Conservation (phyloP, 1,284 basidiomycete species). For the Pterulicium gracile region DNA sequence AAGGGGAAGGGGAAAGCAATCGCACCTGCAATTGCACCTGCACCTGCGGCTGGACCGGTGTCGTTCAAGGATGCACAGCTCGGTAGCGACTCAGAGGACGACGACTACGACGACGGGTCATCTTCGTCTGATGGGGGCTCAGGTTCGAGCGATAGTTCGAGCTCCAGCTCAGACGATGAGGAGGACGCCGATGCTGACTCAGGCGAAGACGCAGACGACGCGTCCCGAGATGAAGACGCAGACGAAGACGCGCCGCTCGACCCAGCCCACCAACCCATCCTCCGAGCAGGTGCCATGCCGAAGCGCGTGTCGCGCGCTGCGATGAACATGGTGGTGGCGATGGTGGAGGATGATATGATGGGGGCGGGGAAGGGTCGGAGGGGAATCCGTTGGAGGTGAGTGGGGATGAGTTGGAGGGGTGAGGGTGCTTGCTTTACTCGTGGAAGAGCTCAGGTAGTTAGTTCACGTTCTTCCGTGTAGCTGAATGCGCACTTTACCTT, state of each 20-base stretch:
- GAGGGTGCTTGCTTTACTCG: no score
- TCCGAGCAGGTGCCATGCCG: slow-evolving; percentile 58
- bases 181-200: neutral
- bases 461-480: no score
- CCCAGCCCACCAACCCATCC: slow-evolving; percentile 47
- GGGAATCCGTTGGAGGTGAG: no score
- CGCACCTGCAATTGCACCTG: neutral
- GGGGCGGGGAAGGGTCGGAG: no score
- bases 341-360: slow-evolving; percentile 43
- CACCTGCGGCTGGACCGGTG: neutral
- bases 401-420: no score
- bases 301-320: slow-evolving; percentile 54
- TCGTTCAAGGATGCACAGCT: neutral
- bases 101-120: slow-evolving; percentile 19
- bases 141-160: slow-evolving; percentile 6
- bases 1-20: neutral
- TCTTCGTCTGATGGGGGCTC: slow-evolving; percentile 10
- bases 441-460: no score
- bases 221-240: slow-evolving; percentile 18
- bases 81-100: slow-evolving; percentile 9
- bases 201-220: slow-evolving; percentile 12
- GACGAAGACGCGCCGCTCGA: slow-evolving; percentile 34
- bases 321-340: slow-evolving; percentile 50
- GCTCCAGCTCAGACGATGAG: no score
- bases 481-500: no score